phyloP scores from a whole-genome alignment of 352 stramenopile species.

The Phytophthora ohioensis region DNA sequence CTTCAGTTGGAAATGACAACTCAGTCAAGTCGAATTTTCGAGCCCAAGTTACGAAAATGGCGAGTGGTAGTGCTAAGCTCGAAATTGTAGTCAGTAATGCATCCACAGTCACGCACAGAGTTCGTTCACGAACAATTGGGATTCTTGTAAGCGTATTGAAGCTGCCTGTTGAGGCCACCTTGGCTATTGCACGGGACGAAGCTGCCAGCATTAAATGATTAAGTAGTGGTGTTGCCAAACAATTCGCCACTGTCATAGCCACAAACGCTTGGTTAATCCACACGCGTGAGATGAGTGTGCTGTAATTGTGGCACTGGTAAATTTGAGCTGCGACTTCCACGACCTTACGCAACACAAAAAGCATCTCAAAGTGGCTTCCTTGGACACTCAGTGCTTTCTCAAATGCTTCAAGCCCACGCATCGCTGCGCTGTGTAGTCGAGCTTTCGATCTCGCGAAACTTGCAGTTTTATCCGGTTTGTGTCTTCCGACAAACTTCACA shows the following conservation, averaged over 20 bases:
- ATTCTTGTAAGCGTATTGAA: background rate
- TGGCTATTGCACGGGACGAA: background rate
- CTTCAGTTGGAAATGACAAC: constrained; percentile 32
- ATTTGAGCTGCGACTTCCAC: constrained; percentile 5
- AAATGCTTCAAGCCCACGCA: background rate
- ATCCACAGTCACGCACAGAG: constrained; percentile 24
- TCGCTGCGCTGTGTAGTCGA: background rate
- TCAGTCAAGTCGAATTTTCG: constrained; percentile 31
- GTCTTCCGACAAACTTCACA: background rate
- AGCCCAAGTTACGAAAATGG: constrained; percentile 11
- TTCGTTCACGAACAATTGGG: constrained; percentile 12
- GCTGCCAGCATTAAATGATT: constrained; percentile 6
- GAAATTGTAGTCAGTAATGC: background rate
- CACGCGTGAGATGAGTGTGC: constrained; percentile 1
- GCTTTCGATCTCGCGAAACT: background rate
- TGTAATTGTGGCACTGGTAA: constrained; percentile 10
- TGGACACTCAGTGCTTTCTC: constrained; percentile 7
- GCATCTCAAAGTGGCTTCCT: constrained; percentile 2
- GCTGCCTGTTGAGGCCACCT: constrained; percentile 1
- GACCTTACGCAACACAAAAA: constrained; percentile 2
- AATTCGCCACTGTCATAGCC: constrained; percentile 4
- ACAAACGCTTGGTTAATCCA: constrained; percentile 12
- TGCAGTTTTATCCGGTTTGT: background rate
- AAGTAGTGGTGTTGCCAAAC: background rate
- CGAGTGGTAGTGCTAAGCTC: constrained; percentile 7